Percentiles rank a stretch among this genome's conserved stretches.
These are phyloP conservation scores for Lactarius indigo DNA, from an alignment of 768 basidiomycete genomes.

Conservation along the genomic window DNA sequence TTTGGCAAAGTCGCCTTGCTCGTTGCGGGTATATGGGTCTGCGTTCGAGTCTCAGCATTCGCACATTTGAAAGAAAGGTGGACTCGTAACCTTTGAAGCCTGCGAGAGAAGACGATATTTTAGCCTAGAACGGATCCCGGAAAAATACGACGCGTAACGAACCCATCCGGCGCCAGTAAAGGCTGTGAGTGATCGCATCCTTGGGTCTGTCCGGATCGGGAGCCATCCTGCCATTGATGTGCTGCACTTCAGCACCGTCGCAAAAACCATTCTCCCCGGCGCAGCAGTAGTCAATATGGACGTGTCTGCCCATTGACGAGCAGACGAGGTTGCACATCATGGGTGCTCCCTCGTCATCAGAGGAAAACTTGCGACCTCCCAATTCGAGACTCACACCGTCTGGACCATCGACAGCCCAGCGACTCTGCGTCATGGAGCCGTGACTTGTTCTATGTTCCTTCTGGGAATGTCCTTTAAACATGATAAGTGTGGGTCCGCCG, in stretches of 20 bases:
- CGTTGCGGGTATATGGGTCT: constrained; percentile 62
- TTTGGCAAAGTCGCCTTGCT: constrained; percentile 49
- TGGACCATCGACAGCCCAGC: constrained; percentile 54
- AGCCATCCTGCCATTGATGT: constrained; percentile 40
- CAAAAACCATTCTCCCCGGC: constrained; percentile 38
- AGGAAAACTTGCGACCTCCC: constrained; percentile 51
- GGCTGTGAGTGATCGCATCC: constrained; percentile 50
- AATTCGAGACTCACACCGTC: constrained; percentile 50
- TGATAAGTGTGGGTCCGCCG: background rate
- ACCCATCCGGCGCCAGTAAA: constrained; percentile 62
- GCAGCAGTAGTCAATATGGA: constrained; percentile 56
- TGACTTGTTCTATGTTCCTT: constrained; percentile 61
- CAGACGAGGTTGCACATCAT: constrained; percentile 62
- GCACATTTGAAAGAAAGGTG: background rate
- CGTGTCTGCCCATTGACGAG: constrained; percentile 51
- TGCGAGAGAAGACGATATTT: constrained; percentile 24
- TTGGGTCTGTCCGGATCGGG: constrained; percentile 49
- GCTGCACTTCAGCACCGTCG: constrained; percentile 43
- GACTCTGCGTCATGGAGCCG: constrained; percentile 57
- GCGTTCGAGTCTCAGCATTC: background rate
- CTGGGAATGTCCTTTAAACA: constrained; percentile 50
- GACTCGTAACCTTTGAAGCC: constrained; percentile 49
- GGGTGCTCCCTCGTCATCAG: constrained; percentile 55
- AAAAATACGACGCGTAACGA: constrained; percentile 22
- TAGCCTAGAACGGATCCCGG: background rate